Percentiles rank a stretch among this genome's conserved stretches.
These are phyloP conservation scores for Cryptococcus sp. DNA, from an alignment of 1,284 basidiomycete species.

Conservation along the genomic window DNA sequence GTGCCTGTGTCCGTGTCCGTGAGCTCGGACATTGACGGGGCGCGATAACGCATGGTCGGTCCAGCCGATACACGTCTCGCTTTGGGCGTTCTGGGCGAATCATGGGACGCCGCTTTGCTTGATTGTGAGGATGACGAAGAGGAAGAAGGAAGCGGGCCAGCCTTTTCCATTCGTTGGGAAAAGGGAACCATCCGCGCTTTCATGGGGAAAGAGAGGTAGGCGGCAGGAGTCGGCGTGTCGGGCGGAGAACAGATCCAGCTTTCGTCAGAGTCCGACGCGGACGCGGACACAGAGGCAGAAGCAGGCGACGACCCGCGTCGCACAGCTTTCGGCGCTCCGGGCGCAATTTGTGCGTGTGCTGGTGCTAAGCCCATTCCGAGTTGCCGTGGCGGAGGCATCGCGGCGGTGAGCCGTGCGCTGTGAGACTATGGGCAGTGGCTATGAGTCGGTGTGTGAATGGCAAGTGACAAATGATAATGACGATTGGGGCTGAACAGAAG, in stretches of 20 bases:
- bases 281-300: not conserved
- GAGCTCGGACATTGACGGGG: not conserved
- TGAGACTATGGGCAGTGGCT: not conserved
- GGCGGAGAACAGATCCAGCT: not conserved
- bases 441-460: too few relatives aligned
- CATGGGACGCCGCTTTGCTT: not conserved
- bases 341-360: too few relatives aligned
- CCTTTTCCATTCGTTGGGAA: too few relatives aligned
- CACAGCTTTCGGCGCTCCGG: too few relatives aligned
- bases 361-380: too few relatives aligned
- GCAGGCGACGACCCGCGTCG: not conserved
- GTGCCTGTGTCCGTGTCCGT: conserved; percentile 3
- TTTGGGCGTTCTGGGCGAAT: not conserved
- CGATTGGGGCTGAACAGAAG: too few relatives aligned
- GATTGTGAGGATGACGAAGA: not conserved
- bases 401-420: not conserved
- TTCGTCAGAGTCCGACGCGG: conserved; percentile 1
- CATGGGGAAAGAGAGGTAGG: not conserved
- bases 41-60: not conserved
- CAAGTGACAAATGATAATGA: too few relatives aligned
- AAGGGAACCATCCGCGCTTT: not conserved
- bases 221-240: not conserved
- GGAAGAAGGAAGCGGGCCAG: not conserved
- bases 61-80: not conserved
- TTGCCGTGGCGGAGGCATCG: not conserved